Evolutionary conservation across 345 rosid genomes (phyloP).

Genomic region (Eucalyptus cloeziana): DNA sequence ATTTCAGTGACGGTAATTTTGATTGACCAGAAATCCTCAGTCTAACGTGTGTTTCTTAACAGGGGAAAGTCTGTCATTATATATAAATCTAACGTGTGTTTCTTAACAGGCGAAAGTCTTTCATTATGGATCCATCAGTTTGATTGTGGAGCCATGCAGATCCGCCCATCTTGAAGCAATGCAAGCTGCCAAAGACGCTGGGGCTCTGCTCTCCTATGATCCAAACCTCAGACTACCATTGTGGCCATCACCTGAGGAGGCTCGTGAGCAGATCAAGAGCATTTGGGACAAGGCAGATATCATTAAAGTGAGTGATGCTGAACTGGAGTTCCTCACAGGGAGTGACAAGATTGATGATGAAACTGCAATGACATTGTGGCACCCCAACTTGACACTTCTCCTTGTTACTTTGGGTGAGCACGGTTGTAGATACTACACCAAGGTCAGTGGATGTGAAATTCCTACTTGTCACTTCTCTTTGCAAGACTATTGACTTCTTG

Average conservation of each 20-base stretch:
- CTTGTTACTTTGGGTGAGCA: slow-evolving; percentile 89
- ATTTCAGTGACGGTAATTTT: neutral
- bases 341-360: slow-evolving; percentile 66
- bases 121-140: slow-evolving; percentile 94
- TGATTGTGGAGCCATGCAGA: slow-evolving; percentile 98
- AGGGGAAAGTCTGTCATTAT: neutral
- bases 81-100: too few species aligned
- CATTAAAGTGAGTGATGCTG: slow-evolving; percentile 90
- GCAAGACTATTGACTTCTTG: neutral
- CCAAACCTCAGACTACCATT: slow-evolving; percentile 90
- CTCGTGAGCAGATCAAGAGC: slow-evolving; percentile 77
- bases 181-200: slow-evolving; percentile 82
- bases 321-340: slow-evolving; percentile 91
- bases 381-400: slow-evolving; percentile 64
- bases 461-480: neutral
- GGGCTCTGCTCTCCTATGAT: slow-evolving; percentile 89
- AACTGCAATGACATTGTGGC: slow-evolving; percentile 86
- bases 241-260: slow-evolving; percentile 90
- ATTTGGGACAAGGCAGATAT: slow-evolving; percentile 97
- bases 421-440: slow-evolving; percentile 92
- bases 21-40: neutral
- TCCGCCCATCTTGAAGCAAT: slow-evolving; percentile 90
- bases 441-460: slow-evolving; percentile 25
- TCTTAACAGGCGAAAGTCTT: slow-evolving; percentile 61
- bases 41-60: neutral